Percentiles rank a stretch among this genome's conserved stretches.
Evolutionary conservation across 352 stramenopile species (phyloP).

Genomic region (Phytopythium delawarense): DNA sequence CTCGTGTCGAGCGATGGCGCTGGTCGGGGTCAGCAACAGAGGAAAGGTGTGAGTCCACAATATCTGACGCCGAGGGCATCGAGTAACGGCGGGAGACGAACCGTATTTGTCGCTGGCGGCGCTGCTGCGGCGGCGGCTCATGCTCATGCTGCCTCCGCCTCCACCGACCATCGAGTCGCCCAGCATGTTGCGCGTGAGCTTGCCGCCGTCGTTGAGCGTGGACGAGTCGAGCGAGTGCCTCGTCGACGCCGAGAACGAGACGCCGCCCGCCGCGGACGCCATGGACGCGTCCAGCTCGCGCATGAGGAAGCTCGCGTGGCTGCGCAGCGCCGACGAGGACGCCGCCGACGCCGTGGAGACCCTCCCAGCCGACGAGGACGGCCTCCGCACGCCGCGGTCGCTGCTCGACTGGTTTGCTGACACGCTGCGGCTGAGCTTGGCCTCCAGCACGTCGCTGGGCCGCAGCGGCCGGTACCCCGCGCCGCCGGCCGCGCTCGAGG

Average conservation of each 20-base stretch:
- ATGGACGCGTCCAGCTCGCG: constrained; percentile 43
- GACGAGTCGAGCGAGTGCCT: constrained; percentile 19
- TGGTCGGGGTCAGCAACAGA: background rate
- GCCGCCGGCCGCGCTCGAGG: background rate
- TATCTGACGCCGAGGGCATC: background rate
- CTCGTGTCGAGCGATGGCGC: constrained; percentile 56
- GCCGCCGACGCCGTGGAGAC: constrained; percentile 11
- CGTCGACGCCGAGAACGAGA: constrained; percentile 7
- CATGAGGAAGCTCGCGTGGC: constrained; percentile 44
- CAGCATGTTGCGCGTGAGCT: constrained; percentile 42
- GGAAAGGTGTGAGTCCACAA: background rate
- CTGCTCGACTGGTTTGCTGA: constrained; percentile 21
- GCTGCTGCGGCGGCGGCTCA: constrained; percentile 18
- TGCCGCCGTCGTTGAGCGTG: constrained; percentile 19
- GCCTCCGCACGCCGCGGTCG: background rate
- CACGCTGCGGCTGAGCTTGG: constrained; percentile 28
- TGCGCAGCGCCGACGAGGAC: constrained; percentile 22
- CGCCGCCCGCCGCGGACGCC: constrained; percentile 20
- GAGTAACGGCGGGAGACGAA: constrained; percentile 23
- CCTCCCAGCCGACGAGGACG: constrained; percentile 20
- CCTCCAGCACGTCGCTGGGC: constrained; percentile 29
- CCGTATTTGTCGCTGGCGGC: constrained; percentile 30
- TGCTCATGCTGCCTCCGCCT: constrained; percentile 3
- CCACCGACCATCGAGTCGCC: constrained; percentile 22
- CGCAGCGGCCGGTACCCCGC: constrained; percentile 12